These are phyloP conservation scores for Cyberlindnera amylophila DNA, from an alignment of 805 yeast species.

Conservation along the genomic window DNA sequence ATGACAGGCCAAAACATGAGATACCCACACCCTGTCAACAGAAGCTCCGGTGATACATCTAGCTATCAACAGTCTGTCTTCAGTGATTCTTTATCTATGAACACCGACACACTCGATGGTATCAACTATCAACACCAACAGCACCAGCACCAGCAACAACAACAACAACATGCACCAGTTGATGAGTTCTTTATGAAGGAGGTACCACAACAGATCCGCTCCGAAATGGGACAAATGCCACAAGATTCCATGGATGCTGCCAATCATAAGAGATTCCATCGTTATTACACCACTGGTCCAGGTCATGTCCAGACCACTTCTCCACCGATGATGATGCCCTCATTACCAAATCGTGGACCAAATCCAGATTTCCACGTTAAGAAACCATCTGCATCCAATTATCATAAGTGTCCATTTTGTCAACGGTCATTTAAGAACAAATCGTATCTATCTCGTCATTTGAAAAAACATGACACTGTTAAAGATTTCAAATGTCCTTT, in stretches of 20 bases:
- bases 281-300: constrained; percentile 17
- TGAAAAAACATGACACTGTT: constrained; percentile 71
- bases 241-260: not conserved
- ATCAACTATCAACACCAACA: constrained; percentile 2
- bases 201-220: constrained; percentile 16
- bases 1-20: not conserved
- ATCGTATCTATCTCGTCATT: constrained; percentile 79
- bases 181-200: constrained; percentile 23
- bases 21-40: not conserved
- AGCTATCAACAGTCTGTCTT: constrained; percentile 20
- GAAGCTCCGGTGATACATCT: constrained; percentile 8
- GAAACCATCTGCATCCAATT: constrained; percentile 4
- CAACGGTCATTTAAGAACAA: constrained; percentile 67
- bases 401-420: constrained; percentile 58
- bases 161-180: not conserved
- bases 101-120: constrained; percentile 9
- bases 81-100: constrained; percentile 12
- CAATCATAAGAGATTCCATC: constrained; percentile 19
- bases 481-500: constrained; percentile 84
- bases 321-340: constrained; percentile 4
- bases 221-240: constrained; percentile 10
- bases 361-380: constrained; percentile 5
- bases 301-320: not conserved
- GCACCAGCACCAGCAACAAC: not conserved
- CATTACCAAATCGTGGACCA: constrained; percentile 8